Percentiles rank a stretch among this genome's conserved stretches.
Evolutionary conservation across 352 stramenopile genomes (phyloP).

Genomic region (Pythium brassicae): DNA sequence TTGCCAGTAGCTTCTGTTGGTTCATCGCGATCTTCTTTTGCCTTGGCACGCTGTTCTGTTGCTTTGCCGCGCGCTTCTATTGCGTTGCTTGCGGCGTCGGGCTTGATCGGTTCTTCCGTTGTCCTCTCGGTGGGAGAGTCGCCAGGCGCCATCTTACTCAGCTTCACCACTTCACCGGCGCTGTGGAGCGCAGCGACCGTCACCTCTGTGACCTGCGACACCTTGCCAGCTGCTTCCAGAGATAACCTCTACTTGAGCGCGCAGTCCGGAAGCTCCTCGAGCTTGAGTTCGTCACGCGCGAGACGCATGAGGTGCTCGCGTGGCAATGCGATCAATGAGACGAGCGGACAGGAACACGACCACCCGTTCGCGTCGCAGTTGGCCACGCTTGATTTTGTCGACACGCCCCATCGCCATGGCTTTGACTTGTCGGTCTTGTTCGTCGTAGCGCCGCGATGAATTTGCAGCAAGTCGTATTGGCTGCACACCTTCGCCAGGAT

Average conservation of each 20-base stretch:
- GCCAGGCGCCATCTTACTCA: background rate
- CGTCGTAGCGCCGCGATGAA: background rate
- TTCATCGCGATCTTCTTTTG: background rate
- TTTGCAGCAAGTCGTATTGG: background rate
- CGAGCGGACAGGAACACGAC: background rate
- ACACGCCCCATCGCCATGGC: background rate
- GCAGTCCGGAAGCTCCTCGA: background rate
- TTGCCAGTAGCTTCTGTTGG: background rate
- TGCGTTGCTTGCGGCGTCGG: background rate
- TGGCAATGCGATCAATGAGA: background rate
- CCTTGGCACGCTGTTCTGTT: too few species aligned
- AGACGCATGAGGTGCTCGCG: slow-evolving; percentile 2
- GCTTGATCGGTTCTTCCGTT: too few species aligned
- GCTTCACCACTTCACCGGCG: background rate
- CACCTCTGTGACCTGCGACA: background rate
- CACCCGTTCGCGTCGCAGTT: background rate
- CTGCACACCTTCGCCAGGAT: background rate
- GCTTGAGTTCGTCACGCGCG: background rate
- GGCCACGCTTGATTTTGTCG: background rate
- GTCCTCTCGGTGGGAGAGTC: background rate
- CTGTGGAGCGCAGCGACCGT: background rate
- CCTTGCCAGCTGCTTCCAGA: background rate
- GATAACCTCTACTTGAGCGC: background rate
- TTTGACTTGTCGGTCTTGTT: background rate
- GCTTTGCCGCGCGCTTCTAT: background rate